A percentile compares a stretch with the other conserved stretches of the same genome.
These are phyloP conservation scores for Boletales sp. DNA, from an alignment of 768 basidiomycete species.

Conservation along the genomic window DNA sequence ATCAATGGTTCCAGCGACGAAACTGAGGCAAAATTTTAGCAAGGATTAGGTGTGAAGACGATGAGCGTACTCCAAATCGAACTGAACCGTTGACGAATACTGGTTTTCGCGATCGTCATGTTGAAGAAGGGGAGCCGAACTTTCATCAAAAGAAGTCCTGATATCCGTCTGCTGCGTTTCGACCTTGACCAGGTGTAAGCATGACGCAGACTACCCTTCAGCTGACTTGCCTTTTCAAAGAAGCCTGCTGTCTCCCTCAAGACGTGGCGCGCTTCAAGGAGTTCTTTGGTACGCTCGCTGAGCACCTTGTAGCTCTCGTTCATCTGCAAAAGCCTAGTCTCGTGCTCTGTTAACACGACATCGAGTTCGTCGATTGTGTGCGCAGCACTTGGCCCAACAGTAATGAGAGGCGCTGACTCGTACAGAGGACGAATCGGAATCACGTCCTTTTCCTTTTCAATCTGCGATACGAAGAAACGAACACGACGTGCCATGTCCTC, in stretches of 20 bases:
- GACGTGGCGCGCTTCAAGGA: slow-evolving; percentile 93
- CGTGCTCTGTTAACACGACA: slow-evolving; percentile 81
- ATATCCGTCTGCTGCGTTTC: slow-evolving; percentile 77
- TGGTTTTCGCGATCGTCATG: slow-evolving; percentile 83
- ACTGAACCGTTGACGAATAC: slow-evolving; percentile 51
- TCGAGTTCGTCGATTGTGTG: slow-evolving; percentile 94
- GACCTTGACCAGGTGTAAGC: slow-evolving; percentile 47
- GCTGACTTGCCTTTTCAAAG: slow-evolving; percentile 70
- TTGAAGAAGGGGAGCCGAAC: slow-evolving; percentile 84
- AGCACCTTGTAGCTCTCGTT: slow-evolving; percentile 89
- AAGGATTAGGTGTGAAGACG: not conserved
- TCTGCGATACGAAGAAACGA: slow-evolving; percentile 84
- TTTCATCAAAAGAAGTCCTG: slow-evolving; percentile 88
- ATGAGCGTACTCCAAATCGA: slow-evolving; percentile 80
- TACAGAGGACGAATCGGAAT: slow-evolving; percentile 81
- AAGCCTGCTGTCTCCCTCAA: slow-evolving; percentile 94
- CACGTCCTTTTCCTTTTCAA: slow-evolving; percentile 79
- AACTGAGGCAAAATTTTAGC: slow-evolving; percentile 43
- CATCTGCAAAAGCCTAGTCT: slow-evolving; percentile 82
- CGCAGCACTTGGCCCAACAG: slow-evolving; percentile 88
- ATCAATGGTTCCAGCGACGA: slow-evolving; percentile 95
- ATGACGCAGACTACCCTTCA: not conserved
- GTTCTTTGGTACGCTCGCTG: slow-evolving; percentile 79
- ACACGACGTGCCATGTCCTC: slow-evolving; percentile 96
- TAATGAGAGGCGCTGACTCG: slow-evolving; percentile 83